Percentiles rank a stretch among this genome's conserved stretches.
phyloP scores from a whole-genome alignment of 441 rosid species.

The Croton setiger region DNA sequence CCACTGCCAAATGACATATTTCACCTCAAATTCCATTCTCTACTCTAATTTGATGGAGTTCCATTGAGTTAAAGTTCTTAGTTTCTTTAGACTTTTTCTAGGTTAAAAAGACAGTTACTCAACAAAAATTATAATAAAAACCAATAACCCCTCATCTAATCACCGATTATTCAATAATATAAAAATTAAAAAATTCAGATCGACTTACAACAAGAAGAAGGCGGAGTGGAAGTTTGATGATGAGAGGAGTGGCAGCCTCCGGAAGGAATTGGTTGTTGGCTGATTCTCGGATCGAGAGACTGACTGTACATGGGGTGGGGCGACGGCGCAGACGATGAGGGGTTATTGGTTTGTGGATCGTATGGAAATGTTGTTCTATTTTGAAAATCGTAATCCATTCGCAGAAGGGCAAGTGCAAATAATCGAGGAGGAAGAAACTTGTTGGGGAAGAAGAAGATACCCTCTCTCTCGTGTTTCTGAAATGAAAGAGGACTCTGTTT shows the following conservation, averaged over 20 bases:
- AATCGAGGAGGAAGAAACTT: not conserved
- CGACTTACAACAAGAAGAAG: constrained; percentile 55
- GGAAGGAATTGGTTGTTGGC: constrained; percentile 45
- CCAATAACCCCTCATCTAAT: not conserved
- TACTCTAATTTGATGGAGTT: no score
- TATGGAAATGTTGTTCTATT: constrained; percentile 44
- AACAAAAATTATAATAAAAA: no score
- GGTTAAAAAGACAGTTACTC: no score
- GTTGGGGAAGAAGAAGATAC: not conserved
- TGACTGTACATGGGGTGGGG: constrained; percentile 48
- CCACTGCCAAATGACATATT: no score
- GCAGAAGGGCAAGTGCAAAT: not conserved
- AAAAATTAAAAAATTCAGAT: not conserved
- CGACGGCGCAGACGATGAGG: constrained; percentile 38
- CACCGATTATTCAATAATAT: not conserved
- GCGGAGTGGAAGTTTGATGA: constrained; percentile 38
- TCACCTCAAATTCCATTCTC: no score
- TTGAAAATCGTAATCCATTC: constrained; percentile 75
- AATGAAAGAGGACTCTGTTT: no score
- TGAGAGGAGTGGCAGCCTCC: constrained; percentile 43
- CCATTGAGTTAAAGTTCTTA: no score
- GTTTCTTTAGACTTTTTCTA: no score
- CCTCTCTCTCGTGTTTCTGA: no score
- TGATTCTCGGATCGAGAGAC: constrained; percentile 64
- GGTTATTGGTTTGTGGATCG: constrained; percentile 38